Base-by-base conservation (phyloP, 169 alveolate species). In the Babesia microti region DNA sequence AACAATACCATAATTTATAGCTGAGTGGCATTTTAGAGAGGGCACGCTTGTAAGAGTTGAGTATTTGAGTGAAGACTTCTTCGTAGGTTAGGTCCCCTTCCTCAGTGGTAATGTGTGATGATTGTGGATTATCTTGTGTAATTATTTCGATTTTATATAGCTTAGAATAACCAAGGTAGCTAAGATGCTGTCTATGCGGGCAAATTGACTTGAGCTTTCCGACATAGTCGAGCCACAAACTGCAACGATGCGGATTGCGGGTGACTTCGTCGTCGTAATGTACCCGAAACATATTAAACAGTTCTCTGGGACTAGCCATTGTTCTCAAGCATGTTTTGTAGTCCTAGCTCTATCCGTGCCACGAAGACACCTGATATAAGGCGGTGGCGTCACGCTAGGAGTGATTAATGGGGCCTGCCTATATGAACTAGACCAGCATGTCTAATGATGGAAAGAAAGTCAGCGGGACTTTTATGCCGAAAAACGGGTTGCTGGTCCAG, bases 1-100 rank as follows among this genome's bases (percentile, higher is more conserved):
- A 87, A 49, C 83, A 55, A 55, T 58, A 81, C 94, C 97, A 89
- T 14, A 89, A 79, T 54, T 89, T 87, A 65, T 83, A 84, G 37
- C 88, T 69, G 9, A 81, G 84, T 17, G 96, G 96, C 6, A 86
- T 39, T 45, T 69, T 76, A 35, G 68, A 43, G 3, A 87, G 59
- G 2, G 94, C 91, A 43, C 86, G 69, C 35, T 86, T 88, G 49
- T 85, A 89, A 24, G 89, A 59, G 29, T 61, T 50, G 23, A 79
- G 80, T 36, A 90, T 60, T 36, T 81, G 65, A 29, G 36, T 22
- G n/a, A 63, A 55, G n/a, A 65, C 55, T 4, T 24, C 41, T 34
- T 65, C 76, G 27, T 37, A 24, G 14, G 34, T 18, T 15, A 24
- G 17, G 35, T 45, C 58, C 4, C 43, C 32, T 9, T 14, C 11